These are phyloP conservation scores for Wickerhamomyces canadensis DNA, from an alignment of 805 yeast genomes.

Conservation along the genomic window DNA sequence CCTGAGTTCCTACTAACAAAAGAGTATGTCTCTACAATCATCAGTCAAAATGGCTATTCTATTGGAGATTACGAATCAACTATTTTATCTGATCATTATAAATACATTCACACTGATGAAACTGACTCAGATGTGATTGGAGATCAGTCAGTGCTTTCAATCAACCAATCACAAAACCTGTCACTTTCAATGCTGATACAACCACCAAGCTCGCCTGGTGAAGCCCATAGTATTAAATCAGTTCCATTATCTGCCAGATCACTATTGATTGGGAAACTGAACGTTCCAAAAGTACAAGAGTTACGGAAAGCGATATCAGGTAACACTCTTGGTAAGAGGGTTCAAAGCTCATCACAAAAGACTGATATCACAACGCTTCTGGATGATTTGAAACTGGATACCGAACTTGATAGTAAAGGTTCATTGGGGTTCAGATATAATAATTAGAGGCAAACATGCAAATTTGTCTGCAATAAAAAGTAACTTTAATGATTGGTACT, in stretches of 20 bases:
- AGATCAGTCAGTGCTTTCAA: conserved; percentile 14
- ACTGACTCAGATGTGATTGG: conserved; percentile 4
- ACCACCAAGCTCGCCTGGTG: conserved; percentile 7
- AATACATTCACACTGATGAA: conserved; percentile 7
- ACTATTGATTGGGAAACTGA: conserved; percentile 15
- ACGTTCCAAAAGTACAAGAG: conserved; percentile 23
- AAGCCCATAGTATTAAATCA: conserved; percentile 20
- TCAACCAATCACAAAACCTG: conserved; percentile 10
- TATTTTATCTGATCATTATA: conserved; percentile 18
- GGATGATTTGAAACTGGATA: conserved; percentile 16
- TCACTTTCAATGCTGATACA: conserved; percentile 17
- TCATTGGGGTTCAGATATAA: conserved; percentile 5
- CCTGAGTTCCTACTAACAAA: conserved; percentile 10
- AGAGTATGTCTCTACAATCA: conserved; percentile 2
- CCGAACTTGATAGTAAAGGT: conserved; percentile 17
- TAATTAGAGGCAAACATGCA: neutral
- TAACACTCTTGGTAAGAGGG: conserved; percentile 3
- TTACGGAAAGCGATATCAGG: conserved; percentile 23
- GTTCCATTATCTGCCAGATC: conserved; percentile 25
- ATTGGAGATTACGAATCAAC: conserved; percentile 13
- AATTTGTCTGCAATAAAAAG: too few species aligned
- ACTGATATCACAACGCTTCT: conserved; percentile 20
- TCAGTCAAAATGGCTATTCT: conserved; percentile 3
- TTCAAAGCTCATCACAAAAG: conserved; percentile 8
- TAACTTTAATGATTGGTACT: too few species aligned